These are phyloP conservation scores for Ceratocystis papillata DNA, from an alignment of 2,329 filamentous ascomycete genomes.

Conservation along the genomic window DNA sequence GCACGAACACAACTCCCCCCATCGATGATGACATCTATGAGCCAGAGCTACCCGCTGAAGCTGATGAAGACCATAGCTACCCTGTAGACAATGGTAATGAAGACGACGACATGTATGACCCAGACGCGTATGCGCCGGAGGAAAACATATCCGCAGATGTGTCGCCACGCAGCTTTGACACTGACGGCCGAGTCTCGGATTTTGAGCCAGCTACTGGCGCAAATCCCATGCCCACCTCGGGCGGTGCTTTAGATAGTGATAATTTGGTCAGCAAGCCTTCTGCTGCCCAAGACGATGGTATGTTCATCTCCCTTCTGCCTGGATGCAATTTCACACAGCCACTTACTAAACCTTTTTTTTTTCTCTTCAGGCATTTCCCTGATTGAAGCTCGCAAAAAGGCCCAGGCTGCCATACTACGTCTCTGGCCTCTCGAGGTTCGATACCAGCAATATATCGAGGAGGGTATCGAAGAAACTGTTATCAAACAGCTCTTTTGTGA, in stretches of 20 bases:
- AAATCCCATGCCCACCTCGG: conserved; percentile 12
- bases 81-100: conserved; percentile 20
- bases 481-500: conserved; percentile 57
- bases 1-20: conserved; percentile 17
- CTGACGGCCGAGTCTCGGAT: conserved; percentile 17
- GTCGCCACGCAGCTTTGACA: conserved; percentile 13
- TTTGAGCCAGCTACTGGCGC: neutral
- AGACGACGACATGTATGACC: conserved; percentile 24
- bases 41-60: conserved; percentile 28
- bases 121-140: conserved; percentile 18
- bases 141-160: conserved; percentile 13
- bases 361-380: conserved; percentile 3
- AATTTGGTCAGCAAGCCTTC: conserved; percentile 5
- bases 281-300: conserved; percentile 12
- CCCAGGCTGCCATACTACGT: conserved; percentile 55
- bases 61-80: conserved; percentile 6
- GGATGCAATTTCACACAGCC: neutral
- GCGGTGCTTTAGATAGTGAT: conserved; percentile 8
- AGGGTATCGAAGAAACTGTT: conserved; percentile 56
- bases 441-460: conserved; percentile 61
- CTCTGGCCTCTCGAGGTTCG: conserved; percentile 57
- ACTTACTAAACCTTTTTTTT: neutral
- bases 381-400: conserved; percentile 44
- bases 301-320: neutral
- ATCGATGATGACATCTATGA: conserved; percentile 51